phyloP scores from a whole-genome alignment of 345 rosid species.

The Dimocarpus longan region DNA sequence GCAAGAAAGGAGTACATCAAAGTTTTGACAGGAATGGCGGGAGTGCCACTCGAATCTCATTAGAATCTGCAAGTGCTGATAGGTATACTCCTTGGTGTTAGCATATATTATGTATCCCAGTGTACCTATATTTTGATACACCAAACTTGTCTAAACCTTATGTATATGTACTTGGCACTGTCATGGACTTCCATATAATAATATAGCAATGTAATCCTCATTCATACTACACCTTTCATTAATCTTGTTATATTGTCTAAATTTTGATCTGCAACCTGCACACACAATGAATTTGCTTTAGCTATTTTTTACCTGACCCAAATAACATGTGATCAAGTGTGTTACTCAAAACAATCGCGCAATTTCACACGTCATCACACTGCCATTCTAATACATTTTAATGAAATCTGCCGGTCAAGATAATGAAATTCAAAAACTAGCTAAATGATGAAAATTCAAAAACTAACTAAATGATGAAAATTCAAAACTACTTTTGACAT shows the following conservation, averaged over 20 bases:
- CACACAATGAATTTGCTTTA: too few relatives aligned
- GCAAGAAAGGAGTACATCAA: conserved; percentile 67
- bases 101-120: too few relatives aligned
- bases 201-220: background rate
- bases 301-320: too few relatives aligned
- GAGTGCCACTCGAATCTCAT: conserved; percentile 45
- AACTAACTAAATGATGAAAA: background rate
- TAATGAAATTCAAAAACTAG: background rate
- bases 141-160: background rate
- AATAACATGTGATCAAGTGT: background rate
- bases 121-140: background rate
- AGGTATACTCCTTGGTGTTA: too few relatives aligned
- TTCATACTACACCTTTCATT: too few relatives aligned
- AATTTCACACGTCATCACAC: too few relatives aligned
- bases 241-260: too few relatives aligned
- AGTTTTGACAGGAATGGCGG: conserved; percentile 41
- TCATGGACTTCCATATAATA: background rate
- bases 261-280: too few relatives aligned
- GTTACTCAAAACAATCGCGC: background rate
- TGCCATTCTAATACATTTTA: too few relatives aligned
- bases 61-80: conserved; percentile 7
- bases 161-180: background rate
- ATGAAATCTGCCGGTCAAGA: background rate
- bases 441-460: background rate
- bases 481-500: background rate